Conservation (phyloP, 1,139 yeast species). For the Debaryomyces singareniensis region DNA sequence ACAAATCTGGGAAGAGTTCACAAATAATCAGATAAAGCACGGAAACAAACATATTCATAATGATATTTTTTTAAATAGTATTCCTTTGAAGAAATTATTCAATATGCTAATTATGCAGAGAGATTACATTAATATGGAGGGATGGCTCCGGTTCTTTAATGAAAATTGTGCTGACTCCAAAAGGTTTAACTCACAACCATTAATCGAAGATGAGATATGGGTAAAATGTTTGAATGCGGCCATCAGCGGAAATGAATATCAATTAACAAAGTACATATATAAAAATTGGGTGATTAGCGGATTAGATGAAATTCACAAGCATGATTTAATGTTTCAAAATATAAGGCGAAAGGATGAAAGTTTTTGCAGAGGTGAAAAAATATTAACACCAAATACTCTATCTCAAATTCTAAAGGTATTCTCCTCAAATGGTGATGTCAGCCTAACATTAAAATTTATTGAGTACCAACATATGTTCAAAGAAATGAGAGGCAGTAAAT, state of each 20-base stretch:
- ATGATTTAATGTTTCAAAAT: no score
- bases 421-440: slow-evolving; percentile 33
- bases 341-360: no score
- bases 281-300: slow-evolving; percentile 25
- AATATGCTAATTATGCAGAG: slow-evolving; percentile 8
- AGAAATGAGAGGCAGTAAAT: slow-evolving; percentile 24
- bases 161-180: not conserved
- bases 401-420: slow-evolving; percentile 25
- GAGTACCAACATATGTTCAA: slow-evolving; percentile 34
- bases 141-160: slow-evolving; percentile 10
- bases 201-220: slow-evolving; percentile 15
- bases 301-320: no score
- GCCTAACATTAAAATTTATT: slow-evolving; percentile 26
- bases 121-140: slow-evolving; percentile 16
- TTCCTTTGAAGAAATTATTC: slow-evolving; percentile 13
- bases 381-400: slow-evolving; percentile 8
- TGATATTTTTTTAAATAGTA: slow-evolving; percentile 2
- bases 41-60: slow-evolving; percentile 1
- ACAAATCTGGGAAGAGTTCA: slow-evolving; percentile 2
- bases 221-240: slow-evolving; percentile 17
- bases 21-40: not conserved
- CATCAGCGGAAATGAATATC: slow-evolving; percentile 18
- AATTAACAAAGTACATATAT: slow-evolving; percentile 23
- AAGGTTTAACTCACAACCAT: slow-evolving; percentile 1
- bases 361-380: no score